A percentile compares a stretch with the other conserved stretches of the same genome.
These are phyloP conservation scores for Lachnellula cervina DNA, from an alignment of 2,329 filamentous ascomycete genomes.

Conservation along the genomic window DNA sequence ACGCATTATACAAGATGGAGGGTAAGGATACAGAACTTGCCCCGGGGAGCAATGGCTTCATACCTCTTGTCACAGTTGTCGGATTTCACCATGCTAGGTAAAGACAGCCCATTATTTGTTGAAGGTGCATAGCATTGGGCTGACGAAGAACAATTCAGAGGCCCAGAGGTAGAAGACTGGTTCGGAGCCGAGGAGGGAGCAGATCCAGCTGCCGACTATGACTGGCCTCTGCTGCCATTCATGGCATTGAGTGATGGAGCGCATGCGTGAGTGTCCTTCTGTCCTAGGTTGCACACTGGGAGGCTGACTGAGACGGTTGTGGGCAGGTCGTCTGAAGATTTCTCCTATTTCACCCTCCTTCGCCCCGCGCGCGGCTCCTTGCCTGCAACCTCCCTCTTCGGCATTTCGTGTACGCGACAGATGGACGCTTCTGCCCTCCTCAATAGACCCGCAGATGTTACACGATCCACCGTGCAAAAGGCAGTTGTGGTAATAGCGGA, in stretches of 20 bases:
- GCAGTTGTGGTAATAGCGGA: conserved; percentile 94
- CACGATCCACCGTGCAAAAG: conserved; percentile 96
- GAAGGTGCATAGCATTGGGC: conserved; percentile 2
- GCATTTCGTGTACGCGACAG: conserved; percentile 91
- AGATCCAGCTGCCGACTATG: conserved; percentile 78
- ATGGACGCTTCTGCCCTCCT: conserved; percentile 74
- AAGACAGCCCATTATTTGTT: conserved; percentile 9
- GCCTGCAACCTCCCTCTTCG: conserved; percentile 80
- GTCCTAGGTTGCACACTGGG: not conserved
- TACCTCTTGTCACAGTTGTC: conserved; percentile 71
- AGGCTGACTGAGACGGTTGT: conserved; percentile 1
- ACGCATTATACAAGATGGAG: conserved; percentile 14
- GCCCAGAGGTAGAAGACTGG: conserved; percentile 92
- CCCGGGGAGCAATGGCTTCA: conserved; percentile 41
- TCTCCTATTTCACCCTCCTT: conserved; percentile 94
- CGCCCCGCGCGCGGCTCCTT: conserved; percentile 50
- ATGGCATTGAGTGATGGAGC: conserved; percentile 96
- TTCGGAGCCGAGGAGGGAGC: conserved; percentile 69
- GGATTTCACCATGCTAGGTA: conserved; percentile 75
- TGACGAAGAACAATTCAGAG: conserved; percentile 38
- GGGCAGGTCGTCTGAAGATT: conserved; percentile 79
- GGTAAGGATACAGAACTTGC: conserved; percentile 11
- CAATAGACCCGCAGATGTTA: conserved; percentile 80
- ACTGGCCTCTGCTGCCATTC: conserved; percentile 89
- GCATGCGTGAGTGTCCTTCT: conserved; percentile 62